These are phyloP conservation scores for Teratosphaeria nubilosa DNA, from an alignment of 2,329 filamentous ascomycete species.

Conservation along the genomic window DNA sequence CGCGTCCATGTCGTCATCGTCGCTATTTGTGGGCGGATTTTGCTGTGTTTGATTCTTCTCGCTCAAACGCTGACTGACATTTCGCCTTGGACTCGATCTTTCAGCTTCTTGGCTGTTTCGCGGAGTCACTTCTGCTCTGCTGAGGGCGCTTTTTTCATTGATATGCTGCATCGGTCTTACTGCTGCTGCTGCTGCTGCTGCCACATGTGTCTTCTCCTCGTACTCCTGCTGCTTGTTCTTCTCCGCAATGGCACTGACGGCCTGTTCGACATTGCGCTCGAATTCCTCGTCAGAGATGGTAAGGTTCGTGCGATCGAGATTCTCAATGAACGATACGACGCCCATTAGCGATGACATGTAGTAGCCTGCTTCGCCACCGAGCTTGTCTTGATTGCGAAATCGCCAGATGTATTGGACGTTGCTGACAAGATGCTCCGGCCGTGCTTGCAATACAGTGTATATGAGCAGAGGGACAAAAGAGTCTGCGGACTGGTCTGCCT, in stretches of 20 bases:
- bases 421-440: slow-evolving; percentile 88
- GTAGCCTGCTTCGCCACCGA: slow-evolving; percentile 94
- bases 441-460: slow-evolving; percentile 88
- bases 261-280: slow-evolving; percentile 88
- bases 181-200: slow-evolving; percentile 23
- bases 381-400: slow-evolving; percentile 94
- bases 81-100: slow-evolving; percentile 47
- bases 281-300: slow-evolving; percentile 95
- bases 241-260: slow-evolving; percentile 90
- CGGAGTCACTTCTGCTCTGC: slow-evolving; percentile 48
- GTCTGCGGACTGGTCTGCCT: slow-evolving; percentile 89
- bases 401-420: slow-evolving; percentile 97
- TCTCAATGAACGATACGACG: slow-evolving; percentile 93
- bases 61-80: slow-evolving; percentile 39
- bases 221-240: slow-evolving; percentile 58
- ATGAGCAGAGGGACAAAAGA: slow-evolving; percentile 92
- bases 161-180: slow-evolving; percentile 26
- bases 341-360: slow-evolving; percentile 95
- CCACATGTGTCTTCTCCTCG: slow-evolving; percentile 21
- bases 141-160: slow-evolving; percentile 41
- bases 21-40: slow-evolving; percentile 23
- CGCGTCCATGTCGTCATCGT: slow-evolving; percentile 63
- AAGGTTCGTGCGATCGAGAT: slow-evolving; percentile 82
- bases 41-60: slow-evolving; percentile 13
- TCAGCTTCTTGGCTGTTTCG: slow-evolving; percentile 52